Evolutionary conservation across 495 filamentous ascomycete species (phyloP).

Genomic region (Peziza echinospora): DNA sequence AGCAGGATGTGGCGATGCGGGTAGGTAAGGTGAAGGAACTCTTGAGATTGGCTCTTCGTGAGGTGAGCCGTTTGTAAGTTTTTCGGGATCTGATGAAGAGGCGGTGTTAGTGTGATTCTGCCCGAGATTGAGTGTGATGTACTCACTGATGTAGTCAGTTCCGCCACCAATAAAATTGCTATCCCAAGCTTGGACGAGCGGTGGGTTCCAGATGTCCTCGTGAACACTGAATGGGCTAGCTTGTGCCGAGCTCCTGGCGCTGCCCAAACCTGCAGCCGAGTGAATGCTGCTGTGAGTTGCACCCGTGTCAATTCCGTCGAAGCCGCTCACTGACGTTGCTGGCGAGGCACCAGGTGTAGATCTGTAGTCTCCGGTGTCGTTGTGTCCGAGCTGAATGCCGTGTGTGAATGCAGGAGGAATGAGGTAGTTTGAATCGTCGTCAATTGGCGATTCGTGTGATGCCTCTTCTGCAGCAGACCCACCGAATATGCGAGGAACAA

Average conservation of each 20-base stretch:
- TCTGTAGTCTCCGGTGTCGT: constrained; percentile 4
- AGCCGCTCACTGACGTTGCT: constrained; percentile 14
- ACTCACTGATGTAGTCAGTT: too few relatives aligned
- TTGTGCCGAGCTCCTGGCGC: constrained; percentile 2
- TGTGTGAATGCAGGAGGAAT: not conserved
- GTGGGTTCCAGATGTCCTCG: too few relatives aligned
- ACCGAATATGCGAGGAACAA: too few relatives aligned
- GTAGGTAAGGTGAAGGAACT: not conserved
- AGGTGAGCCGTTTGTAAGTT: constrained; percentile 4
- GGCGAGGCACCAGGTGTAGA: constrained; percentile 14
- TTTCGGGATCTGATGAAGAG: constrained; percentile 9
- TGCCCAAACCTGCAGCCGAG: constrained; percentile 1
- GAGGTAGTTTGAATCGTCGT: not conserved
- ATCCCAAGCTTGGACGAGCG: too few relatives aligned
- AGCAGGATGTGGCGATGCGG: not conserved
- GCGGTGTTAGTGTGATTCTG: not conserved
- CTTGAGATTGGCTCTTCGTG: not conserved
- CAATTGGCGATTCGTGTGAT: not conserved
- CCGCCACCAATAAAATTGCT: too few relatives aligned
- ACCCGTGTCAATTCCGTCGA: constrained; percentile 12
- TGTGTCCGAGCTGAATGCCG: not conserved
- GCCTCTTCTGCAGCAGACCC: not conserved
- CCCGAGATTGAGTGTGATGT: too few relatives aligned
- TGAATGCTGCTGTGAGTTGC: not conserved
- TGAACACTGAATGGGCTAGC: not conserved